Evolutionary conservation across 129 eudicot genomes (phyloP).

Genomic region (Flaveria robusta): DNA sequence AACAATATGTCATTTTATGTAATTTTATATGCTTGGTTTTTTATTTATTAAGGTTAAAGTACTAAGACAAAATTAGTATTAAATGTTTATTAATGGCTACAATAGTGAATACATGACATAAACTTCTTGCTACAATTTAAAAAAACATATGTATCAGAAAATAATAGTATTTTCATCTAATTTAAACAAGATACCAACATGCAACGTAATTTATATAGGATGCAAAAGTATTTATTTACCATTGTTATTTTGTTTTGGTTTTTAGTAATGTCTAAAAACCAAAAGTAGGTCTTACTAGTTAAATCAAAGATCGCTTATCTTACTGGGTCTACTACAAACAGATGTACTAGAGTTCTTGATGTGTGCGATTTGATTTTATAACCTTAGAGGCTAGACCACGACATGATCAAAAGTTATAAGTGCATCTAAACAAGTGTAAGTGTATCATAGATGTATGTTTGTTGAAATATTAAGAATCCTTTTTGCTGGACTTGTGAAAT

Average conservation of each 20-base stretch:
- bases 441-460: slow-evolving; percentile 1
- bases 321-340: neutral
- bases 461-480: neutral
- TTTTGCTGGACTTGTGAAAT: neutral
- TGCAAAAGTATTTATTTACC: neutral
- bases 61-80: too few relatives aligned
- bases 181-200: too few relatives aligned
- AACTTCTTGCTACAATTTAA: too few relatives aligned
- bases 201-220: too few relatives aligned
- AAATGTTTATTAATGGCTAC: too few relatives aligned
- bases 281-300: neutral
- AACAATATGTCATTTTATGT: too few relatives aligned
- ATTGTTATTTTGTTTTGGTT: neutral
- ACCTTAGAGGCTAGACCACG: neutral
- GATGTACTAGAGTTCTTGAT: neutral
- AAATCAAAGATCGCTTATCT: neutral
- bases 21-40: too few relatives aligned
- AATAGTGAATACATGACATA: too few relatives aligned
- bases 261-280: too few relatives aligned
- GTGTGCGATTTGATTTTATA: neutral
- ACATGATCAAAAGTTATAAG: neutral
- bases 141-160: too few relatives aligned
- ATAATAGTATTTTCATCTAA: too few relatives aligned
- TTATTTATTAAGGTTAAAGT: too few relatives aligned
- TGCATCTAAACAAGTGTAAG: neutral